Evolutionary conservation across 371 early-diverging fungal species (phyloP).

Genomic region (Mortierella polycephala): DNA sequence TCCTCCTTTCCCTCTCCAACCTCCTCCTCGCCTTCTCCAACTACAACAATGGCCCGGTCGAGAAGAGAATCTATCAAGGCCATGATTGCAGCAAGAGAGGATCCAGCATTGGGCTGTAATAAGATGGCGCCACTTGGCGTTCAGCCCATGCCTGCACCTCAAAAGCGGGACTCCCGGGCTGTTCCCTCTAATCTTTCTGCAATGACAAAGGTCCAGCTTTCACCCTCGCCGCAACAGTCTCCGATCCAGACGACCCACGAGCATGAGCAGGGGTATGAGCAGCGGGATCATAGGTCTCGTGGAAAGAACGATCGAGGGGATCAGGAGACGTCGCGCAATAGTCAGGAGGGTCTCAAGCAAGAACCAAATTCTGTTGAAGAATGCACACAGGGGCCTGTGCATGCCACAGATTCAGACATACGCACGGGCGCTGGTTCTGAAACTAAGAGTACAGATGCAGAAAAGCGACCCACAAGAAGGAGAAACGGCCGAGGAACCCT

Average conservation of each 20-base stretch:
- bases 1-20: slow-evolving; percentile 24
- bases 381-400: too few relatives aligned
- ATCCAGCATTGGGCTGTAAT: slow-evolving; percentile 47
- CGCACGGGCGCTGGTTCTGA: background rate
- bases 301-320: background rate
- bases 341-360: background rate
- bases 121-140: slow-evolving; percentile 31
- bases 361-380: background rate
- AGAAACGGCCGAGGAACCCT: slow-evolving; percentile 25
- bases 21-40: slow-evolving; percentile 5
- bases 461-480: slow-evolving; percentile 30
- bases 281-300: too few relatives aligned
- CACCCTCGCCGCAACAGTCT: background rate
- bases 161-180: slow-evolving; percentile 17
- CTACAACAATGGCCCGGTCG: background rate
- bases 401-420: background rate
- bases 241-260: slow-evolving; percentile 1
- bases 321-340: too few relatives aligned
- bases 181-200: background rate
- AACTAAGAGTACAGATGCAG: slow-evolving; percentile 1
- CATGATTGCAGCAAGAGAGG: slow-evolving; percentile 53
- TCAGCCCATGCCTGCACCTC: slow-evolving; percentile 35
- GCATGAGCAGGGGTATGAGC: background rate
- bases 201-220: slow-evolving; percentile 39
- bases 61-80: slow-evolving; percentile 26